Conservation (phyloP, 2,329 filamentous ascomycete genomes). For the Fusarium agapanthi region DNA sequence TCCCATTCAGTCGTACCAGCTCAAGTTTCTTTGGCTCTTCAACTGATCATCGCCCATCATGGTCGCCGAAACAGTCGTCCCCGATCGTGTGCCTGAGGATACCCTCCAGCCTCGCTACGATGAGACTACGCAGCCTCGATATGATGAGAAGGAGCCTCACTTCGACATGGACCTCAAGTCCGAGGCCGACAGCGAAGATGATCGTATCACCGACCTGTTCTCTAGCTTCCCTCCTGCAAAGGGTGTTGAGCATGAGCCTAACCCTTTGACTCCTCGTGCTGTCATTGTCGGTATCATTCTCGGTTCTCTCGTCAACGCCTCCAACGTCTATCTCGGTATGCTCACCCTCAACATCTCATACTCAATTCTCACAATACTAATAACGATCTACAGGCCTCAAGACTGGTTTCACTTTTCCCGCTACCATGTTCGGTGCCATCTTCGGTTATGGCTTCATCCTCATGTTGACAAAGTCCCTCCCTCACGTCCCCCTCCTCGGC, state of each 20-base stretch:
- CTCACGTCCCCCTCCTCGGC: slow-evolving; percentile 61
- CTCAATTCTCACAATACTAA: neutral
- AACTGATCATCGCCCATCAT: slow-evolving; percentile 14
- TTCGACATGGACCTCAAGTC: slow-evolving; percentile 42
- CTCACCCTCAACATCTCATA: neutral
- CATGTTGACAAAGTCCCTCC: slow-evolving; percentile 58
- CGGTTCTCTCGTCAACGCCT: slow-evolving; percentile 68
- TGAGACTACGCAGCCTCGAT: slow-evolving; percentile 30
- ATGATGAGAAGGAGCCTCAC: slow-evolving; percentile 39
- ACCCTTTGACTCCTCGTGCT: slow-evolving; percentile 64
- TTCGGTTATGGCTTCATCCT: slow-evolving; percentile 68
- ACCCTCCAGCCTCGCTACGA: slow-evolving; percentile 30
- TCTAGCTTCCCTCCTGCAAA: slow-evolving; percentile 53
- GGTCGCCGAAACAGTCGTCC: slow-evolving; percentile 30
- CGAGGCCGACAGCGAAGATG: slow-evolving; percentile 39
- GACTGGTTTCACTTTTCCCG: slow-evolving; percentile 60
- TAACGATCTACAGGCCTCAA: slow-evolving; percentile 52
- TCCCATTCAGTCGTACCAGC: slow-evolving; percentile 4
- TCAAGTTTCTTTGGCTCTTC: neutral
- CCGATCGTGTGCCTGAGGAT: slow-evolving; percentile 24
- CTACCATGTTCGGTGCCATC: slow-evolving; percentile 62
- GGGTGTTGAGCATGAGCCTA: slow-evolving; percentile 53
- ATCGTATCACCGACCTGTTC: slow-evolving; percentile 49
- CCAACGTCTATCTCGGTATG: slow-evolving; percentile 68
- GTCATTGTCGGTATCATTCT: slow-evolving; percentile 63